These are phyloP conservation scores for Exophiala calicioides DNA, from an alignment of 2,329 filamentous ascomycete genomes.

Conservation along the genomic window DNA sequence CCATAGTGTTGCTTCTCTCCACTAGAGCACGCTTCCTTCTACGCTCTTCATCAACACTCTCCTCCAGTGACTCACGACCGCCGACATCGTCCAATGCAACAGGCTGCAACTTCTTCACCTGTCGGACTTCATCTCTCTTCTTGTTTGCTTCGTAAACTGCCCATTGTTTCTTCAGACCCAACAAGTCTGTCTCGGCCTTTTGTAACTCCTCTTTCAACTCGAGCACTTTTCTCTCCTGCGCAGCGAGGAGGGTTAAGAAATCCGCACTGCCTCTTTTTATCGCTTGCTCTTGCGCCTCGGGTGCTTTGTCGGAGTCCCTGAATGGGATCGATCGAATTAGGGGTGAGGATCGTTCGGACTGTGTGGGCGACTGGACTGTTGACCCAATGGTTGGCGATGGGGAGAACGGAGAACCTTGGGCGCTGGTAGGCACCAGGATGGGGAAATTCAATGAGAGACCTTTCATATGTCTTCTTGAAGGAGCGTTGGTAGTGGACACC, in stretches of 20 bases:
- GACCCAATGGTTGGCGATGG: conserved; percentile 38
- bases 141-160: conserved; percentile 72
- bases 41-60: conserved; percentile 27
- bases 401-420: conserved; percentile 16
- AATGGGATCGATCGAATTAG: conserved; percentile 17
- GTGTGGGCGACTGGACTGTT: conserved; percentile 22
- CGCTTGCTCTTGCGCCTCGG: conserved; percentile 29
- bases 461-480: conserved; percentile 43
- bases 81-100: conserved; percentile 23
- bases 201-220: conserved; percentile 88
- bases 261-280: conserved; percentile 57
- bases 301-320: conserved; percentile 8
- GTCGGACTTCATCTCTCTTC: conserved; percentile 65
- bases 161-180: conserved; percentile 80
- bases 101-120: conserved; percentile 24
- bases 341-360: conserved; percentile 31
- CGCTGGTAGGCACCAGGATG: conserved; percentile 40
- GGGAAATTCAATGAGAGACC: conserved; percentile 51
- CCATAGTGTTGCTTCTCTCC: conserved; percentile 13
- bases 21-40: conserved; percentile 22
- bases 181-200: conserved; percentile 76
- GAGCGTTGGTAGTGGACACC: background rate
- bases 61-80: background rate
- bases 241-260: conserved; percentile 85
- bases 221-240: conserved; percentile 85